A percentile compares a stretch with the other conserved stretches of the same genome.
These are phyloP conservation scores for Colletotrichum noveboracense DNA, from an alignment of 2,329 filamentous ascomycete genomes.

Conservation along the genomic window DNA sequence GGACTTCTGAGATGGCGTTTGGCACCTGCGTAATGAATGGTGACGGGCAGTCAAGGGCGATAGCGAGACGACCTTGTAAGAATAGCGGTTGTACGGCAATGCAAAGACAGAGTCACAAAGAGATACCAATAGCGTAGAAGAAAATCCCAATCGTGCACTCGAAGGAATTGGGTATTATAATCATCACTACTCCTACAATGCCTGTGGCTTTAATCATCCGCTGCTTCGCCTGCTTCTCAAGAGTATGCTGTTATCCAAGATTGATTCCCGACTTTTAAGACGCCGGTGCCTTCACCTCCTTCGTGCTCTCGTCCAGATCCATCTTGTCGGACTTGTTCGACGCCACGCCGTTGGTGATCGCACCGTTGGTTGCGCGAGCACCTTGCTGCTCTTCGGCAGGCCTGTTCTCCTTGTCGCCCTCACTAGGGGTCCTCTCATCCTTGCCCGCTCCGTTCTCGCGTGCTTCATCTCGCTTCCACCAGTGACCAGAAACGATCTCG, in stretches of 20 bases:
- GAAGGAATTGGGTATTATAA: slow-evolving; percentile 21
- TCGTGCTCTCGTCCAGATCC: not conserved
- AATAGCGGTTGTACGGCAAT: not conserved
- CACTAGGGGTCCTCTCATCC: slow-evolving; percentile 31
- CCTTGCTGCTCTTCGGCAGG: slow-evolving; percentile 22
- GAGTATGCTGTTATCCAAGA: not conserved
- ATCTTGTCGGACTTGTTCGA: not conserved
- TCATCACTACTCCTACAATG: slow-evolving; percentile 18
- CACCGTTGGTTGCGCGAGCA: not conserved
- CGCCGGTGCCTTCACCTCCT: not conserved
- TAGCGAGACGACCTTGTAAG: not conserved
- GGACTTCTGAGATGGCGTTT: slow-evolving; percentile 68
- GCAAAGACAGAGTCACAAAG: not conserved
- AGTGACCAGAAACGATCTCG: slow-evolving; percentile 36
- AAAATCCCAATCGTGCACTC: not conserved
- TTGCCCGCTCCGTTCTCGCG: slow-evolving; percentile 30
- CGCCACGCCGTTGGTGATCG: not conserved
- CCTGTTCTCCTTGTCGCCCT: slow-evolving; percentile 55
- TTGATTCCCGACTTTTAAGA: not conserved
- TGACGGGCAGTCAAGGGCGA: not conserved
- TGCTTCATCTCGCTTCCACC: slow-evolving; percentile 34
- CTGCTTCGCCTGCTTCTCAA: not conserved
- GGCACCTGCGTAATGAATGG: no score
- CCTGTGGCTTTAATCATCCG: not conserved
- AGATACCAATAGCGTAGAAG: not conserved